Evolutionary conservation across 163 green algal species (phyloP), one percentile per base, ranked within the genome.

Genomic region (Prototheca cutis): DNA sequence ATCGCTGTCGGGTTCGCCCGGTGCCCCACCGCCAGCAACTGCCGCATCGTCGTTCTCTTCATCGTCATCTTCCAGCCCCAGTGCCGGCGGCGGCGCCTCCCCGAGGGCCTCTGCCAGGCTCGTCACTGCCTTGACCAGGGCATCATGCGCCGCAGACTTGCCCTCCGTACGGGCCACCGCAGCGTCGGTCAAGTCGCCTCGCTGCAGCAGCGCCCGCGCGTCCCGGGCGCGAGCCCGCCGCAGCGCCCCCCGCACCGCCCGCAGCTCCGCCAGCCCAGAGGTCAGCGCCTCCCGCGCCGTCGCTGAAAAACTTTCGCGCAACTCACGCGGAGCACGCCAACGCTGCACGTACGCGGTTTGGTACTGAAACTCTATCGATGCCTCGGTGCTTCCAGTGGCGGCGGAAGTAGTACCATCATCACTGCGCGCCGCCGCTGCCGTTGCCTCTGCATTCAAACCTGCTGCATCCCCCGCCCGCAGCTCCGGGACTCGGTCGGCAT

Each of bases 171-270:
- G 70, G 0, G 68, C 62, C 0, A 72, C 79, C 54, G 77, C 70
- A 23, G 84, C 74, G 34, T 90, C 80, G 6, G 81, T 77, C 48
- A 92, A 66, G 47, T 91, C 86, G 4, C 86, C 86, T 40, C 81
- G 74, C 58, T 54, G n/a, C 61, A 59, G 85, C 23, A 88, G 58
- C 5, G 83, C 62, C 1, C 66, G 55, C 0, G 66, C 53, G 39
- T 87, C 85, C 15, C 81, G 60, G 6, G 61, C 63, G 61, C 89
- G 80, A 28, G 65, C 56, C 0, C 30, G 55, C 40, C 63, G 39
- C 45, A 93, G 68, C 8, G 54, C 61, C 21, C 40, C 48, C 55
- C 86, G 80, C 31, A 78, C 66, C 27, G 63, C 59, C 4, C 65
- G 32, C 59, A 92, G 66, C 17, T 68, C 71, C 2, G 48, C 30